These are phyloP conservation scores for Neurospora sublineolata DNA, from an alignment of 495 filamentous ascomycete genomes.

Conservation along the genomic window DNA sequence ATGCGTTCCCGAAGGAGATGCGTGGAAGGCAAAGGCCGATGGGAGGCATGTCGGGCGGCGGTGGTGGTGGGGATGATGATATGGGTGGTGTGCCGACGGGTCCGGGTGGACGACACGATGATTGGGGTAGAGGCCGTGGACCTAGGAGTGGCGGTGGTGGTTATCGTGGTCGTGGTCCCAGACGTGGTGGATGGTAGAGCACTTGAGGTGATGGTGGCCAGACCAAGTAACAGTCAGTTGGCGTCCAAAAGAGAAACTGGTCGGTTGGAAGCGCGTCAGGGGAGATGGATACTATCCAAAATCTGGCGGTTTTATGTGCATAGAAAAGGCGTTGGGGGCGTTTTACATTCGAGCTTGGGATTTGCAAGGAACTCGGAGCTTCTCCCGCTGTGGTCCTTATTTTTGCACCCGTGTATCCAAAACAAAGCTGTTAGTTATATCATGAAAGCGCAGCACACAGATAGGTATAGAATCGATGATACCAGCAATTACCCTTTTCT, in stretches of 20 bases:
- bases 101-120: constrained; percentile 46
- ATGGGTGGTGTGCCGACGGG: constrained; percentile 25
- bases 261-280: background rate
- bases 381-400: background rate
- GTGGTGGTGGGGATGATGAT: constrained; percentile 38
- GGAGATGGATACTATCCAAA: background rate
- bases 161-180: constrained; percentile 3
- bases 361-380: background rate
- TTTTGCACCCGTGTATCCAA: background rate
- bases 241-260: background rate
- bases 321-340: background rate
- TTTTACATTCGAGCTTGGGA: background rate
- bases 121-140: constrained; percentile 38
- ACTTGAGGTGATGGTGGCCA: background rate
- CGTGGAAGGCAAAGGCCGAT: constrained; percentile 48
- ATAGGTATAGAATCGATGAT: background rate
- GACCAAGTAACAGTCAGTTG: background rate
- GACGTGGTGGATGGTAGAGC: constrained; percentile 10
- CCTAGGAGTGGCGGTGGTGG: constrained; percentile 32
- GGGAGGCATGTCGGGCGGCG: constrained; percentile 40
- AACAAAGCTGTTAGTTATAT: background rate
- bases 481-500: background rate
- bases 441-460: background rate
- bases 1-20: constrained; percentile 76
- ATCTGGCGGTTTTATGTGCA: background rate